Percentiles rank a stretch among this genome's conserved stretches.
Evolutionary conservation across 2,329 filamentous ascomycete genomes (phyloP).

Genomic region (Epichloe gansuensis): DNA sequence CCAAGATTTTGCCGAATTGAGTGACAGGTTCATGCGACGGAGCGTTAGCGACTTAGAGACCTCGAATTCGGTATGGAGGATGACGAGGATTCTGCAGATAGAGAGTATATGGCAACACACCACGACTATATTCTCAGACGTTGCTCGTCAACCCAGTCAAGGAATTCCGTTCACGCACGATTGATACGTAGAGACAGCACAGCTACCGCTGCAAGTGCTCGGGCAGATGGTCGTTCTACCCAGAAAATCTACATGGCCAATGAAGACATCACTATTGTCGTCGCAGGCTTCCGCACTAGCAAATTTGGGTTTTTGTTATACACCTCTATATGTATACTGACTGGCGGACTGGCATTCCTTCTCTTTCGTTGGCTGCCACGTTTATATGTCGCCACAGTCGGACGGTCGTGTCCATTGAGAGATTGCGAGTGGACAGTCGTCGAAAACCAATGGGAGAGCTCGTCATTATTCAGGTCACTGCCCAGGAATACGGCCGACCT

Average conservation of each 20-base stretch:
- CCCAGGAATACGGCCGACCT: constrained; percentile 39
- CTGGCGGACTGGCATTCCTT: constrained; percentile 69
- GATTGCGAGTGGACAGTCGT: constrained; percentile 86
- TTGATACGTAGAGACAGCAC: constrained; percentile 61
- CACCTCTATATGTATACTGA: constrained; percentile 54
- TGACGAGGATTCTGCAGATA: constrained; percentile 27
- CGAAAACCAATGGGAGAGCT: constrained; percentile 97
- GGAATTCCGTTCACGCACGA: constrained; percentile 45
- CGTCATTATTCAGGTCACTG: constrained; percentile 56
- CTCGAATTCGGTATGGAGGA: constrained; percentile 29
- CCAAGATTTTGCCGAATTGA: constrained; percentile 18
- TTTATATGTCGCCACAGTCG: constrained; percentile 70
- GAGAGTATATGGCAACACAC: constrained; percentile 27
- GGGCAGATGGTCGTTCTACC: constrained; percentile 51
- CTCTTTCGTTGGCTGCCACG: constrained; percentile 81
- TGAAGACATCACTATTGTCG: constrained; percentile 86
- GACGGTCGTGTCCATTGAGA: constrained; percentile 53
- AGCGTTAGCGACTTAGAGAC: constrained; percentile 26
- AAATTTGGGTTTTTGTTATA: constrained; percentile 57
- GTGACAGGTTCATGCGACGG: constrained; percentile 16
- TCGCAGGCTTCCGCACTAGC: constrained; percentile 83
- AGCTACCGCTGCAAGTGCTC: constrained; percentile 54
- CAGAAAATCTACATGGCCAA: constrained; percentile 91
- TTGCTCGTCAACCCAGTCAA: constrained; percentile 49
- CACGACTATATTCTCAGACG: constrained; percentile 42